phyloP scores from a whole-genome alignment of 371 early-diverging fungal species.

The Mucor lusitanicus region DNA sequence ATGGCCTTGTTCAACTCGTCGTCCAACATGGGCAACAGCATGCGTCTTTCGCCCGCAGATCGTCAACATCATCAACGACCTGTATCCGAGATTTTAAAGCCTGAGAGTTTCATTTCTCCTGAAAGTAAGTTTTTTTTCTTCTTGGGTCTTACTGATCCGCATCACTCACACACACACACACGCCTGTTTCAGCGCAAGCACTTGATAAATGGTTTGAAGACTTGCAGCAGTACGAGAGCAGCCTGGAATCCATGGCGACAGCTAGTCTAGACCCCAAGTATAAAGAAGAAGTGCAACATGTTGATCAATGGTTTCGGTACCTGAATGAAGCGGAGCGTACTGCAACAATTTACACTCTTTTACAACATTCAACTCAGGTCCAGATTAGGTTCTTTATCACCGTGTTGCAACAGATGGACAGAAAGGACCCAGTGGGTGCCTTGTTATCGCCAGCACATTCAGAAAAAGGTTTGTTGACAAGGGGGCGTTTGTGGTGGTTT shows the following conservation, averaged over 20 bases:
- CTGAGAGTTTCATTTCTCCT: constrained; percentile 38
- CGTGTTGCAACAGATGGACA: constrained; percentile 87
- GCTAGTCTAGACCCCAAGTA: constrained; percentile 89
- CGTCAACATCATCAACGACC: constrained; percentile 32
- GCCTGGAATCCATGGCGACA: constrained; percentile 92
- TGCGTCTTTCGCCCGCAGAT: not conserved
- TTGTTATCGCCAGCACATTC: constrained; percentile 61
- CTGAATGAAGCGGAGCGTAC: constrained; percentile 91
- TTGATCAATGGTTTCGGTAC: constrained; percentile 94
- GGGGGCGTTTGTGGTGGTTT: not conserved
- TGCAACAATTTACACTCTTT: constrained; percentile 84
- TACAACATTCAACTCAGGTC: constrained; percentile 87
- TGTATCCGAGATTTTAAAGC: constrained; percentile 43
- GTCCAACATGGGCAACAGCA: not conserved
- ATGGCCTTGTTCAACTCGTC: not conserved
- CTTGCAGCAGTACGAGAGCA: constrained; percentile 85
- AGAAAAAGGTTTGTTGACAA: constrained; percentile 55
- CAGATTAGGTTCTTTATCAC: constrained; percentile 93
- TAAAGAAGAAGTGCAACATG: constrained; percentile 79
- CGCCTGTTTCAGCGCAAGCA: constrained; percentile 56
- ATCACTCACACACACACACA: no score
- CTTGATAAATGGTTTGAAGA: constrained; percentile 93
- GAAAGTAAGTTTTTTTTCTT: constrained; percentile 30
- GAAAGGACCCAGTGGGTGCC: constrained; percentile 69
- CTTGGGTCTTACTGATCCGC: not conserved